Percentiles rank a stretch among this genome's conserved stretches.
These are phyloP conservation scores for Phytophthora macrochlamydospora DNA, from an alignment of 352 stramenopile species.

Conservation along the genomic window DNA sequence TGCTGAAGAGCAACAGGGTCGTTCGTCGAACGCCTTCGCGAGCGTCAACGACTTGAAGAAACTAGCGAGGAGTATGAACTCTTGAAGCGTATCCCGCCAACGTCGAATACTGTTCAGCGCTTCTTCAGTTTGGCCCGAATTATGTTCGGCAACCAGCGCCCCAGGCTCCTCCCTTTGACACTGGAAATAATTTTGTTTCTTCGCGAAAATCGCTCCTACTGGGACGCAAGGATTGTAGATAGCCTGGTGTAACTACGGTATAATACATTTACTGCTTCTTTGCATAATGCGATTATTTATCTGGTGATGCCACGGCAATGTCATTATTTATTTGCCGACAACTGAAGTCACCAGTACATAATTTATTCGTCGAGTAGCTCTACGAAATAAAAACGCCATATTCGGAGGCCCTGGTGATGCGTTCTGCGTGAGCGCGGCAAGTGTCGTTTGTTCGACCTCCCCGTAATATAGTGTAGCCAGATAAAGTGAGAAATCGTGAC, in stretches of 20 bases:
- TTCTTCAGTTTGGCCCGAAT: not conserved
- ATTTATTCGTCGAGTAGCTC: not conserved
- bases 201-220: not conserved
- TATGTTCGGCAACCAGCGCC: not conserved
- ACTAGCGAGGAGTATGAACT: not conserved
- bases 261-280: not conserved
- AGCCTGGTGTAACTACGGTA: not conserved
- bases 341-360: not conserved
- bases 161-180: not conserved
- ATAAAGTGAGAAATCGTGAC: no score
- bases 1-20: not conserved
- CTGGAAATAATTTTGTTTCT: not conserved
- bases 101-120: not conserved
- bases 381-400: not conserved
- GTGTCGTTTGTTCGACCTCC: no score
- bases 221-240: not conserved
- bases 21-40: constrained; percentile 7
- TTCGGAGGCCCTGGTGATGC: not conserved
- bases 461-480: no score
- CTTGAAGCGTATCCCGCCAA: not conserved
- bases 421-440: no score
- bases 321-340: not conserved
- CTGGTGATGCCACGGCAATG: not conserved
- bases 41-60: not conserved
- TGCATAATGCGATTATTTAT: not conserved